Base-by-base conservation (phyloP, 169 alveolate genomes). In the Toxoplasma gondii region DNA sequence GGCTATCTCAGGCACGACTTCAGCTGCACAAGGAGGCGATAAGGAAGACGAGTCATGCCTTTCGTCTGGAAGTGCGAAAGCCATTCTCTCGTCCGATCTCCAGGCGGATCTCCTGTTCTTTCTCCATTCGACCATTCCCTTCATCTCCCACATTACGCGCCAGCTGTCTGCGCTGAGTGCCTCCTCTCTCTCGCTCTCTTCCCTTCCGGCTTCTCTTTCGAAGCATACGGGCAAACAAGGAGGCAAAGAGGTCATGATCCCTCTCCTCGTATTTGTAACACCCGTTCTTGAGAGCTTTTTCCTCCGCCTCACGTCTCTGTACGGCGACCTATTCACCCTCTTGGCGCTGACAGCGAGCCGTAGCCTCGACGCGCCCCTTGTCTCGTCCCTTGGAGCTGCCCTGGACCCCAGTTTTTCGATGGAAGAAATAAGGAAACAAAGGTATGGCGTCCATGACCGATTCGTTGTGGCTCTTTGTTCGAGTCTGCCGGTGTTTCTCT, bases 81-180 rank as follows among this genome's bases (percentile, higher is more conserved):
- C 53, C 54, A 83, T 92, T 27, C 84, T 92, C 22, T 54, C 92
- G 38, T 39, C 92, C 43, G 92, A 58, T 44, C 70, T 88, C 43
- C 94, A 92, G 44, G 92, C 88, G n/a, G 94, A 92, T 24, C 67
- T 92, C 29, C 80, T 92, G 38, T 92, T 34, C 74, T 88, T 92
- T 29, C 70, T 92, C 27, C 94, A 82, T 54, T 58, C 94, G 31
- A 49, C 70, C 44, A 80, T 92, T 22, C 94, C 94, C 17, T 92
- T 92, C 92, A 39, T 92, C 54, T 92, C 94, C 64, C 94, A 90
- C 69, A 90, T 92, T 45, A 41, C 94, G 41, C 53, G 94, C 45
- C 92, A 82, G 88, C 91, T 84, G 53, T 27, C 94, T 31, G 87
- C 82, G 38, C 84, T 92, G 29, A 16, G 83, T 43, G 92, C 94